Evolutionary conservation across 768 basidiomycete genomes (phyloP), one percentile per base, ranked within the genome.

Genomic region (Boletus pseudopeckii): DNA sequence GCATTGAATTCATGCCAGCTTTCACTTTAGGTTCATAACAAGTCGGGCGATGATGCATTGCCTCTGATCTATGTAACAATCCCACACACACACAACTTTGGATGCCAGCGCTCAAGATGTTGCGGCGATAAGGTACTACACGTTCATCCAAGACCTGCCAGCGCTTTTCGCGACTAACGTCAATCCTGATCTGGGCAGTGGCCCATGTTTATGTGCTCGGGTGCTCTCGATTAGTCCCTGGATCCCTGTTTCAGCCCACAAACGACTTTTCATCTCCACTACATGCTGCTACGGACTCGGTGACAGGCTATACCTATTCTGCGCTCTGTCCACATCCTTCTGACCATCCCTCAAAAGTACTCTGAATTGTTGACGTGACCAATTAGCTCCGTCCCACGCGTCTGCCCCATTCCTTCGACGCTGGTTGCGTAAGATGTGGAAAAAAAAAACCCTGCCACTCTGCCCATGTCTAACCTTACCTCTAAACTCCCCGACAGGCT

Each of bases 231-330:
- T 48, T 34, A 32, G 22, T 26, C 22, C 22, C 26, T 24, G 17
- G 45, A 36, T 22, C 45, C 49, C 54, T 63, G 64, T 65, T 63
- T 65, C 63, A 55, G 34, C 2, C 20, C 33, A 37, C 34, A 28
- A 50, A 30, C 13, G 32, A 30, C 28, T 7, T 13, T 26, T 28
- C 38, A 36, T 39, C 28, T 28, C 26, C 14, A 26, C 10, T 48
- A 39, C 8, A 28, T 26, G 24, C 24, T 26, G 39, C 28, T 36
- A 46, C 32, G 28, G 28, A n/a, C 18, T 15, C 17, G 2, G 14
- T 41, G 18, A 24, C 18, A 22, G 36, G 13, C 44, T 28, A 24
- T 58, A 10, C 56, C 48, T 42, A 44, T 57, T 22, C 34, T 9
- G 39, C n/a, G 5, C 1, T 14, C 30, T 40, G 26, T 44, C 47